Conservation (phyloP, 768 basidiomycete species). For the Suillus brevipes region DNA sequence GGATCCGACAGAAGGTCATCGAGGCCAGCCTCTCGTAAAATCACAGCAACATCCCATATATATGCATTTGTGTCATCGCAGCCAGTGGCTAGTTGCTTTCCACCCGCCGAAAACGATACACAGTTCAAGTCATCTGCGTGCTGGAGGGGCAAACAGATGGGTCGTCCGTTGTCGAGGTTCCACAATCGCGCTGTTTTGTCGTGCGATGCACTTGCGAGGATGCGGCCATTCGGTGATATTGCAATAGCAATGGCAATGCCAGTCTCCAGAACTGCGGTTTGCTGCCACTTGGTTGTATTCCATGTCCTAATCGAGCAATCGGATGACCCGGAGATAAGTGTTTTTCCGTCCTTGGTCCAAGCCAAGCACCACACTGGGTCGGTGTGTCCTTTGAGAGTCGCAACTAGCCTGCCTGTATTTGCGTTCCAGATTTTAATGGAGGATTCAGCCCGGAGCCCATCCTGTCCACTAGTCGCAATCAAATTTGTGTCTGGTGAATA, state of each 20-base stretch:
- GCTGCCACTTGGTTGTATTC: background rate
- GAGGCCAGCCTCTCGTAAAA: background rate
- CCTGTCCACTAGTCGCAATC: background rate
- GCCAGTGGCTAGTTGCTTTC: background rate
- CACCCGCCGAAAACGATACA: background rate
- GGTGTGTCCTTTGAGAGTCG: background rate
- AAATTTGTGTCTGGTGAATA: slow-evolving; percentile 8
- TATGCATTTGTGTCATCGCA: background rate
- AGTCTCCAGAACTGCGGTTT: background rate
- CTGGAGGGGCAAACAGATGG: background rate
- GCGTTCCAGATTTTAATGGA: background rate
- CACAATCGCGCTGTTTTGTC: background rate
- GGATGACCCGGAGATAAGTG: background rate
- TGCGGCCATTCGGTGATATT: background rate
- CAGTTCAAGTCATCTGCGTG: background rate
- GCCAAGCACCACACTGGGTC: background rate
- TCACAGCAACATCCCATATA: background rate
- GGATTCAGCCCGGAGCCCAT: background rate
- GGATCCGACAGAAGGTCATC: background rate
- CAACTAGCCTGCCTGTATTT: slow-evolving; percentile 2
- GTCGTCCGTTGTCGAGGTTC: background rate
- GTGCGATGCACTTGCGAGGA: background rate
- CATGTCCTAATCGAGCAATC: background rate
- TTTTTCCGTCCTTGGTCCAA: background rate
- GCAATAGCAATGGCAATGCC: rapidly evolving